Base-by-base conservation (phyloP, 2,329 filamentous ascomycete species). In the Lecanicillium sp. region DNA sequence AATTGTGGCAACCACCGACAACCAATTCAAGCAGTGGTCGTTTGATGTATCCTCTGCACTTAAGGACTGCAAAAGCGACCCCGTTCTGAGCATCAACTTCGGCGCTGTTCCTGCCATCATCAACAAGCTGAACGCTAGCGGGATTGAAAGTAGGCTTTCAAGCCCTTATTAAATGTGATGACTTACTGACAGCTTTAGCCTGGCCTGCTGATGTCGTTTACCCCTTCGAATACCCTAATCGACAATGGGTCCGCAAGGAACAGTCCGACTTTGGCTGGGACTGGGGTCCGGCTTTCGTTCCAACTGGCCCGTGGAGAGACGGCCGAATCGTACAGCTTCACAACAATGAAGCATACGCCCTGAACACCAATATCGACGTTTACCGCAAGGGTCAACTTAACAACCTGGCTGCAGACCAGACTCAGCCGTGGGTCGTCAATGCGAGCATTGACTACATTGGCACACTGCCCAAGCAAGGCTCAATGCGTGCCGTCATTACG, bases 201-300 rank as follows among this genome's bases (percentile, higher is more conserved):
- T 50, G 48, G 48, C 30, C 48, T 4, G 8, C 26, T 10, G 23
- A n/a, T 9, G 26, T 42, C 9, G 15, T 50, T 3, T 45, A 35
- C 27, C 21, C 48, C 3, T 50, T 44, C 14, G 48, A 44, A 8
- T 20, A 45, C 2, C 48, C 48, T 3, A 50, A 50, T 21, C 32
- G 41, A 21, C 43, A 50, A 14, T 41, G 36, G 26, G 74, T 82
- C 29, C 70, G 79, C 24, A 82, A 83, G 56, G 73, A 82, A 56
- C 75, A 83, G 58, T 77, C 69, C 7, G 78, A 83, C 58, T 83
- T 83, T 58, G 81, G 81, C 2, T 84, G 79, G 80, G 79, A 82
- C 51, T 81, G 78, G 78, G 77, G 77, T 9, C 77, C 77, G 9
- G 76, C 74, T 0, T 81, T 83, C 57, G 69, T 72, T n/a, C 78